These are phyloP conservation scores for Cladosporium sp. DNA, from an alignment of 2,329 filamentous ascomycete species.

Conservation along the genomic window DNA sequence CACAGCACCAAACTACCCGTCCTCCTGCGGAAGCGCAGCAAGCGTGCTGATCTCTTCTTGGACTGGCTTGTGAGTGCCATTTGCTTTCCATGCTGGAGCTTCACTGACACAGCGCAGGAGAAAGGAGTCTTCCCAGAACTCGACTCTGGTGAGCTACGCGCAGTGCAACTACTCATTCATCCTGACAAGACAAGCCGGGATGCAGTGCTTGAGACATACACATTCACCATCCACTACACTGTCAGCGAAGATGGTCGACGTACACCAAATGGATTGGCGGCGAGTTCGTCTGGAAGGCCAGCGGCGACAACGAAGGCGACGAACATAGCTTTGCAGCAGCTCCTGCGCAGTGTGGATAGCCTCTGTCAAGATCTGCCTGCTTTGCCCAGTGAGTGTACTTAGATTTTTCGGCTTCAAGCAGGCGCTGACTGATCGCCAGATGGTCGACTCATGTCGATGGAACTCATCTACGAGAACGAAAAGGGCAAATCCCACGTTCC, in stretches of 20 bases:
- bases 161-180: constrained; percentile 50
- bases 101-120: constrained; percentile 42
- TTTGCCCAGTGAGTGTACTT: constrained; percentile 42
- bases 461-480: constrained; percentile 45
- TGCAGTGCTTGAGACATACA: constrained; percentile 51
- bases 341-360: constrained; percentile 44
- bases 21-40: constrained; percentile 42
- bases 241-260: constrained; percentile 5
- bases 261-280: not conserved
- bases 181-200: constrained; percentile 38
- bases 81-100: not conserved
- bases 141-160: constrained; percentile 43
- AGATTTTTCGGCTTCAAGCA: not conserved
- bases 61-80: constrained; percentile 47
- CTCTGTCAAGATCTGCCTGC: constrained; percentile 42
- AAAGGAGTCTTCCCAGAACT: constrained; percentile 50
- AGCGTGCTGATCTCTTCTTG: constrained; percentile 46
- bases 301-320: constrained; percentile 42
- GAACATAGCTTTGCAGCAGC: constrained; percentile 43
- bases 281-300: constrained; percentile 28
- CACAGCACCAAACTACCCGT: constrained; percentile 37
- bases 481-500: constrained; percentile 20
- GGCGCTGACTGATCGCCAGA: constrained; percentile 26
- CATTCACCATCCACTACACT: constrained; percentile 50
- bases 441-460: constrained; percentile 45